Evolutionary conservation across 148 eudicot genomes (phyloP).

Genomic region (Rhododendron ferrugineum): DNA sequence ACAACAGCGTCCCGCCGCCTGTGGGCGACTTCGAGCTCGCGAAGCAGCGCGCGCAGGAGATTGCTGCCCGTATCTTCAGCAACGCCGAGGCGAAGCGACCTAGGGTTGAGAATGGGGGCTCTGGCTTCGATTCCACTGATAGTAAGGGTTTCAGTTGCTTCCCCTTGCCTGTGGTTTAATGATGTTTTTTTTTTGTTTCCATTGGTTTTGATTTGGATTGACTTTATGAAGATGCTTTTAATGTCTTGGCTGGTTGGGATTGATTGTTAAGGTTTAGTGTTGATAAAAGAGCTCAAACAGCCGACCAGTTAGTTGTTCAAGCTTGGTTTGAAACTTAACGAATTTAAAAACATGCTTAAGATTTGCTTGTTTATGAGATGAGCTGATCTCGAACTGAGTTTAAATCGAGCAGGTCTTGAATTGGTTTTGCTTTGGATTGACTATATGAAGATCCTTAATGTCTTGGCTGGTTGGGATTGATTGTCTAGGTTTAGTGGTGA

Average conservation of each 20-base stretch:
- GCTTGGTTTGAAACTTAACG: neutral
- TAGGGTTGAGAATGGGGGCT: constrained; percentile 55
- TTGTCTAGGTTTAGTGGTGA: neutral
- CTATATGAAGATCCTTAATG: too few relatives aligned
- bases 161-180: neutral
- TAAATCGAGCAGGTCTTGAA: neutral
- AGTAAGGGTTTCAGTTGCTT: constrained; percentile 19
- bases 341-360: neutral
- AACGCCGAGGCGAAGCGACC: constrained; percentile 64
- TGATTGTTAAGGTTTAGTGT: neutral
- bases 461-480: neutral
- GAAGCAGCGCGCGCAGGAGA: constrained; percentile 68
- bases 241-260: neutral
- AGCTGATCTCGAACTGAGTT: too few relatives aligned
- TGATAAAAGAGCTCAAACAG: too few relatives aligned
- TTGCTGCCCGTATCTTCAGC: constrained; percentile 64
- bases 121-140: constrained; percentile 31
- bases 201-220: neutral
- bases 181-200: neutral
- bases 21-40: constrained; percentile 48
- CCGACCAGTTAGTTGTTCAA: too few relatives aligned
- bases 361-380: neutral
- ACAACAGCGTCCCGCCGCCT: constrained; percentile 59
- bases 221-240: neutral
- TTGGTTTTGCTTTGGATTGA: too few relatives aligned